Percentiles rank a stretch among this genome's conserved stretches.
phyloP scores from a whole-genome alignment of 164 flowering plant species.

The Vitis vinifera region ASM3070453v1 NC_081820.1:19258001-19258500 shows the following conservation, averaged over 20 bases:
- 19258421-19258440: no score
- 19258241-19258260: slow-evolving; percentile 98
- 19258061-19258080: slow-evolving; percentile 95
- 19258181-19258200: slow-evolving; percentile 49
- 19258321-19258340: no score
- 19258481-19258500: no score
- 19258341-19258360: neutral
- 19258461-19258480: no score
- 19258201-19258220: slow-evolving; percentile 94
- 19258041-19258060: slow-evolving; percentile 96
- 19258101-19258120: neutral
- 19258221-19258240: slow-evolving; percentile 95
- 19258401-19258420: no score
- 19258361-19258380: no score
- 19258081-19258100: slow-evolving; percentile 54
- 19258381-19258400: no score
- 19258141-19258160: neutral
- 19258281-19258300: slow-evolving; percentile 2
- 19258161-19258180: neutral
- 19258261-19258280: slow-evolving; percentile 84
- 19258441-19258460: no score
- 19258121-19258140: neutral
- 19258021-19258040: slow-evolving; percentile 66
- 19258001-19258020: slow-evolving; percentile 69
- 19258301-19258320: slow-evolving; percentile 5